These are phyloP conservation scores for Lasiosphaeria ovina DNA, from an alignment of 495 filamentous ascomycete species.

Conservation along the genomic window DNA sequence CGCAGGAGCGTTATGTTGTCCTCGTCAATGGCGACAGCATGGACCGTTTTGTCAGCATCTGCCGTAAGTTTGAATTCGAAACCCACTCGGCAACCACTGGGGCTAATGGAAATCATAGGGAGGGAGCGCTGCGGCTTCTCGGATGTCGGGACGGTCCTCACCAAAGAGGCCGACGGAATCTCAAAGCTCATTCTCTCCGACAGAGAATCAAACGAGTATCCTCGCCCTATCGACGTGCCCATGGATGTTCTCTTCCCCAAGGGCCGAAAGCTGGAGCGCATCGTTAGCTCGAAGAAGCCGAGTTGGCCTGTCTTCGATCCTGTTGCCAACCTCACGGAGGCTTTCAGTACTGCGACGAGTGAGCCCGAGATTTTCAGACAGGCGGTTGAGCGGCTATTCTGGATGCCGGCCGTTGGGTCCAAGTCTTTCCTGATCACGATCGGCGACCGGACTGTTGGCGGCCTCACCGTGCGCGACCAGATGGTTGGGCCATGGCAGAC, in stretches of 20 bases:
- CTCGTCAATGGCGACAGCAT: constrained; percentile 75
- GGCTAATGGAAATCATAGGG: constrained; percentile 23
- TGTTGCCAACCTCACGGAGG: constrained; percentile 37
- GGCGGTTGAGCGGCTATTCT: constrained; percentile 76
- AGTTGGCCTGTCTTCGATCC: constrained; percentile 71
- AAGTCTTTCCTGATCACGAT: constrained; percentile 98
- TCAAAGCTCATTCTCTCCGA: constrained; percentile 78
- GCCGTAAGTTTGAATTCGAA: constrained; percentile 44
- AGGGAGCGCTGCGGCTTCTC: constrained; percentile 94
- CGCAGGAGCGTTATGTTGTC: constrained; percentile 92
- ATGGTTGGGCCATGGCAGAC: constrained; percentile 97
- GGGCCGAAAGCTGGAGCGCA: constrained; percentile 76
- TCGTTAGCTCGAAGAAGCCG: constrained; percentile 71
- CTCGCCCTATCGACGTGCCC: constrained; percentile 83
- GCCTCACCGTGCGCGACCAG: constrained; percentile 84
- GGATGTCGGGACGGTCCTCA: constrained; percentile 76
- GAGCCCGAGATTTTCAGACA: constrained; percentile 67
- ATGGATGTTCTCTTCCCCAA: constrained; percentile 92
- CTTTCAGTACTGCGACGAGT: constrained; percentile 50
- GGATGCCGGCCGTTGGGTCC: constrained; percentile 83
- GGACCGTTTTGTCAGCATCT: constrained; percentile 80
- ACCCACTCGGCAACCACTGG: not conserved
- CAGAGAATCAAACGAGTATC: constrained; percentile 71
- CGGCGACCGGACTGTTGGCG: constrained; percentile 86
- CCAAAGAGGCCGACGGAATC: constrained; percentile 58